Conservation (phyloP, 1,139 yeast genomes). For the Dujonia santamariae region DNA sequence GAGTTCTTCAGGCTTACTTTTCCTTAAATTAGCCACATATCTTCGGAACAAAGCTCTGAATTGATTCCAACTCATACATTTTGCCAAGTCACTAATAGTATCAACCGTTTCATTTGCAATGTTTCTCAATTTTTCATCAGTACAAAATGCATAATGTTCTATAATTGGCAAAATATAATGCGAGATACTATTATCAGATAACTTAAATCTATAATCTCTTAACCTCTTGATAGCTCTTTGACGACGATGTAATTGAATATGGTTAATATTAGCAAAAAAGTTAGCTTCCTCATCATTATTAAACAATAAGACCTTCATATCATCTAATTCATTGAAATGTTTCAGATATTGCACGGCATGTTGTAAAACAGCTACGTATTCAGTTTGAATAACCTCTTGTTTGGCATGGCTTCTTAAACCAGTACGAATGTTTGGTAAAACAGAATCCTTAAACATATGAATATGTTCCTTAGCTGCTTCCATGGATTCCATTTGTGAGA, state of each 20-base stretch:
- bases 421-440: constrained; percentile 63
- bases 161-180: constrained; percentile 82
- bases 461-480: constrained; percentile 37
- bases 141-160: constrained; percentile 68
- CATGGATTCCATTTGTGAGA: constrained; percentile 29
- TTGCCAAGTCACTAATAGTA: constrained; percentile 59
- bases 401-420: constrained; percentile 59
- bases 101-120: constrained; percentile 71
- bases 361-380: constrained; percentile 64
- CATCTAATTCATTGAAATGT: constrained; percentile 55
- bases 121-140: constrained; percentile 61
- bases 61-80: constrained; percentile 73
- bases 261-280: constrained; percentile 77
- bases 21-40: constrained; percentile 55
- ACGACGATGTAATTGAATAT: constrained; percentile 83
- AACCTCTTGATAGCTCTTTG: constrained; percentile 75
- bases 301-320: constrained; percentile 63
- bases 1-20: constrained; percentile 47
- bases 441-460: constrained; percentile 47
- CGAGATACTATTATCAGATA: constrained; percentile 62
- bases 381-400: constrained; percentile 62
- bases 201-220: constrained; percentile 30
- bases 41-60: constrained; percentile 73
- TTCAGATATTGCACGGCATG: constrained; percentile 54
- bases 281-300: constrained; percentile 80